These are phyloP conservation scores for Trametes villosa DNA, from an alignment of 768 basidiomycete species.

Conservation along the genomic window DNA sequence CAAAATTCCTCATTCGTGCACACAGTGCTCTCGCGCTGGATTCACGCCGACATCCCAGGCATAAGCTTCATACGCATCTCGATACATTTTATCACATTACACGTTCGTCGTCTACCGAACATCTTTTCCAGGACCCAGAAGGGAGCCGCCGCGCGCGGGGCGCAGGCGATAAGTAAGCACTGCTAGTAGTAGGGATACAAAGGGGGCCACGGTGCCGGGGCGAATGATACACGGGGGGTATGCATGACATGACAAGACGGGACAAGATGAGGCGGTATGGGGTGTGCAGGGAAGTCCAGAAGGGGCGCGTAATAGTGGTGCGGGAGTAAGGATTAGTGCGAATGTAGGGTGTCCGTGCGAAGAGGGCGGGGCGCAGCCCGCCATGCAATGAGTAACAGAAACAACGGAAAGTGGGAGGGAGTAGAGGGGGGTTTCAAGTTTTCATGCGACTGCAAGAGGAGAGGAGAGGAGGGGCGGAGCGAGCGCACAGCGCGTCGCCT, in stretches of 20 bases:
- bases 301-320: slow-evolving; percentile 4
- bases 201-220: slow-evolving; percentile 3
- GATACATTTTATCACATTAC: too few relatives aligned
- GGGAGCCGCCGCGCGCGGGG: too few relatives aligned
- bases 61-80: too few relatives aligned
- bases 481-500: not conserved
- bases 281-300: not conserved
- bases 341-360: slow-evolving; percentile 12
- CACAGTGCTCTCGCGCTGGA: too few relatives aligned
- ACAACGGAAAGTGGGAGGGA: not conserved
- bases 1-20: too few relatives aligned
- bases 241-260: slow-evolving; percentile 4
- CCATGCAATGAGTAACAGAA: not conserved
- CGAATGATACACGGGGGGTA: slow-evolving; percentile 27
- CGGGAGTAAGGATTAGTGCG: slow-evolving; percentile 2
- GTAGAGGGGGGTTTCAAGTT: not conserved
- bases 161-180: too few relatives aligned
- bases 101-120: too few relatives aligned
- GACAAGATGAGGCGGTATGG: not conserved
- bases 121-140: too few relatives aligned
- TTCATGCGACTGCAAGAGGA: not conserved
- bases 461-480: not conserved
- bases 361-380: too few relatives aligned
- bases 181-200: slow-evolving; percentile 30
- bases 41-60: too few relatives aligned